phyloP scores from a whole-genome alignment of 2,329 filamentous ascomycete genomes.

The Nemania sp. region DNA sequence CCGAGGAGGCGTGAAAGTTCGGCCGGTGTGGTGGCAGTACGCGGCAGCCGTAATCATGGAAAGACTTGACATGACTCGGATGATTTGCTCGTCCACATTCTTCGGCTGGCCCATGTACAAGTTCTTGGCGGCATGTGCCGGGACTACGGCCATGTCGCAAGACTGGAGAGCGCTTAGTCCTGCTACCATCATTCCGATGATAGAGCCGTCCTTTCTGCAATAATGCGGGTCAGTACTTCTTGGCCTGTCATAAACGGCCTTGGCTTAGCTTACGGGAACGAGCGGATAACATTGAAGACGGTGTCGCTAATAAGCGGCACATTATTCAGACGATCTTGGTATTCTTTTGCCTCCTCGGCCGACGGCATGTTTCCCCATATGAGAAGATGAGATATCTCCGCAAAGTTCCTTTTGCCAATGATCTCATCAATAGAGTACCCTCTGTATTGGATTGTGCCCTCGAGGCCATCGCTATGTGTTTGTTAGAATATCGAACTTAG shows the following conservation, averaged over 20 bases:
- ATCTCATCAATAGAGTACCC: constrained; percentile 25
- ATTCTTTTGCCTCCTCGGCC: constrained; percentile 12
- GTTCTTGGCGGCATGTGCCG: constrained; percentile 24
- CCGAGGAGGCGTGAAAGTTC: constrained; percentile 23
- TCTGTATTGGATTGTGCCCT: constrained; percentile 24
- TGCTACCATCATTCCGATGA: constrained; percentile 29
- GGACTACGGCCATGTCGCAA: constrained; percentile 21
- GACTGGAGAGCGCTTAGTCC: constrained; percentile 26
- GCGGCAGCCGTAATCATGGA: constrained; percentile 28
- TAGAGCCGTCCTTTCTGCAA: constrained; percentile 25
- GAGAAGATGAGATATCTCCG: constrained; percentile 24
- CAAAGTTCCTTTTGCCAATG: constrained; percentile 23
- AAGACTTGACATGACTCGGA: constrained; percentile 24
- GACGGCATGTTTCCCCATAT: constrained; percentile 27
- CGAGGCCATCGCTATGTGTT: constrained; percentile 12
- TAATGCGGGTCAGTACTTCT: neutral
- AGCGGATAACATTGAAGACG: constrained; percentile 23
- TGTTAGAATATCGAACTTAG: neutral
- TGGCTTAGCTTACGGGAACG: constrained; percentile 28
- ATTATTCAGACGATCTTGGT: constrained; percentile 20
- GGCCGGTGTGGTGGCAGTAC: constrained; percentile 27
- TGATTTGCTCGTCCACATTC: constrained; percentile 26
- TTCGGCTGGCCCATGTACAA: constrained; percentile 25
- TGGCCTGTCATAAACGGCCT: neutral
- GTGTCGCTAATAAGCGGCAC: constrained; percentile 19